Evolutionary conservation across 2,329 filamentous ascomycete genomes (phyloP), one percentile per base, ranked within the genome.

Genomic region (Calonectria henricotiae): DNA sequence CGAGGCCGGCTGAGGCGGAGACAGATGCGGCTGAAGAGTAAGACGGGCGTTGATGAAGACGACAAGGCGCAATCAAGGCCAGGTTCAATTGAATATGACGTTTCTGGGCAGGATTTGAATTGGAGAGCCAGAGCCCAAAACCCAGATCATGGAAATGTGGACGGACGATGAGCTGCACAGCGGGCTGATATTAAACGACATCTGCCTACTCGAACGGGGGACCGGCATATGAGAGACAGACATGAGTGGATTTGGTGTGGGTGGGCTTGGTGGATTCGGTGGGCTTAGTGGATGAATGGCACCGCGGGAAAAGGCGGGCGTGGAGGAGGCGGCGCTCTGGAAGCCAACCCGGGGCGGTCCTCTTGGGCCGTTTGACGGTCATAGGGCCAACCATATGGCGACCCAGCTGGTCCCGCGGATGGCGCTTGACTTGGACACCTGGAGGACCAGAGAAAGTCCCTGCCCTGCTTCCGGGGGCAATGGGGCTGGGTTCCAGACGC

Each of bases 111-210:
- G 61, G 41, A 55, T 43, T 60, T 67, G 54, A 70, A 66, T 67
- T 76, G 51, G 68, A 74, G 58, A 74, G 37, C 62, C 70, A 73
- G 67, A 63, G 63, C 71, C 71, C 69, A 69, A 67, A 68, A 67
- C 62, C 69, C 67, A 69, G 68, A 71, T 75, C 64, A 61, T 66
- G 62, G 70, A 74, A 70, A 67, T 66, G 71, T 62, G 69, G 63
- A 71, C 60, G 61, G 61, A 46, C 41, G 64, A 70, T 23, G 69
- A 61, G 73, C 74, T 77, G 71, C 44, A 68, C 68, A 65, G 69
- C 74, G 61, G 46, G 67, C 71, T 73, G 69, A 67, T 77, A 77
- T 77, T 75, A 76, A 73, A 75, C 74, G 71, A 75, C 68, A 69
- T 70, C 68, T 70, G 69, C 62, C 64, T 75, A 72, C 66, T 62